Evolutionary conservation across 768 basidiomycete species (phyloP).

Genomic region (Glaciozyma martinii): DNA sequence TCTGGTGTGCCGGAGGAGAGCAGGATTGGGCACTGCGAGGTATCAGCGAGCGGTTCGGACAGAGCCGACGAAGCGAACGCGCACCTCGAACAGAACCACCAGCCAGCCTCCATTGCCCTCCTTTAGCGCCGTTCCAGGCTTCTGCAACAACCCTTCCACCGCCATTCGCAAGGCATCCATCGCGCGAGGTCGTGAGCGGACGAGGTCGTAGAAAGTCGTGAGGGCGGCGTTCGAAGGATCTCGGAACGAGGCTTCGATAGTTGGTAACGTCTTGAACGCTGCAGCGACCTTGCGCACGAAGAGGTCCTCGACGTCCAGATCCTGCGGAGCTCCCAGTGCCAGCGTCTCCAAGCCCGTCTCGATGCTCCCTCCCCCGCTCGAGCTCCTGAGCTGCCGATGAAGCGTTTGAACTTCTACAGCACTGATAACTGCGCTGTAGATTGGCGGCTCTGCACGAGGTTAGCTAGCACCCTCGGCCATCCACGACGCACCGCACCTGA

Average conservation of each 20-base stretch:
- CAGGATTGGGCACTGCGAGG: not conserved
- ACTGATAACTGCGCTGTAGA: not conserved
- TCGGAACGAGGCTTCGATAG: not conserved
- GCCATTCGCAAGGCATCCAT: not conserved
- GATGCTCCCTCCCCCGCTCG: too few relatives aligned
- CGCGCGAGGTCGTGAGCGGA: not conserved
- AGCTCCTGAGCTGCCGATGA: too few relatives aligned
- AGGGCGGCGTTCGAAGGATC: not conserved
- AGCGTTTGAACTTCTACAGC: too few relatives aligned
- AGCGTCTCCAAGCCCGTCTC: too few relatives aligned
- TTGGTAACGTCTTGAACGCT: not conserved
- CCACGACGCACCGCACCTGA: not conserved
- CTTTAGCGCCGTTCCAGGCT: not conserved
- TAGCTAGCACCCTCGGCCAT: not conserved
- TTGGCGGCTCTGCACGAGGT: not conserved
- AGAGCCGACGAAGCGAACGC: not conserved
- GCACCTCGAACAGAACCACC: constrained; percentile 11
- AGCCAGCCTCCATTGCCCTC: constrained; percentile 8
- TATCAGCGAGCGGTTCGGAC: not conserved
- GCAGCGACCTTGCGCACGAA: too few relatives aligned
- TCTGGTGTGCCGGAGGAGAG: not conserved
- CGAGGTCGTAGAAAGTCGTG: constrained; percentile 1
- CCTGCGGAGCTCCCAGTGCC: not conserved
- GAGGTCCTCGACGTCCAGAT: not conserved
- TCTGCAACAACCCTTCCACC: not conserved